phyloP scores from a whole-genome alignment of 1,284 basidiomycete species.

The Pholiota adiposa region DNA sequence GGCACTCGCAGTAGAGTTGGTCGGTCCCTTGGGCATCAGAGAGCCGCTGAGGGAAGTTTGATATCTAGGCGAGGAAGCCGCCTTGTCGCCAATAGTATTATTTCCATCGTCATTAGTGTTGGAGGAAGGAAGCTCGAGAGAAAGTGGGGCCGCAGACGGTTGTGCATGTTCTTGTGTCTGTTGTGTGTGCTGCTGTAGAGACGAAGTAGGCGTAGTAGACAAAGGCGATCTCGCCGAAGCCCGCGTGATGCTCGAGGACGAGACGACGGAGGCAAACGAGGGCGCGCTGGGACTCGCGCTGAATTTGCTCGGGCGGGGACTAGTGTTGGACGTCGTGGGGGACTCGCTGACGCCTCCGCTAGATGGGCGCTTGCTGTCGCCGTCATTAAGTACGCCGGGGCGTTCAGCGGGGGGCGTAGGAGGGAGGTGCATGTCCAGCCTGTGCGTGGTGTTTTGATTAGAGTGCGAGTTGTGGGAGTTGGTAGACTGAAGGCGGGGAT shows the following conservation, averaged over 20 bases:
- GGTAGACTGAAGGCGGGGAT: neutral
- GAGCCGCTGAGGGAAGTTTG: neutral
- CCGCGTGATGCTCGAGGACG: slow-evolving; percentile 11
- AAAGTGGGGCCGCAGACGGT: slow-evolving; percentile 6
- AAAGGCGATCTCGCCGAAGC: slow-evolving; percentile 17
- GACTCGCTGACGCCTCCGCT: slow-evolving; percentile 1
- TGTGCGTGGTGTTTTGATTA: slow-evolving; percentile 17
- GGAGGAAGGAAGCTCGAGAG: slow-evolving; percentile 1
- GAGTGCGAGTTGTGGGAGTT: slow-evolving; percentile 17
- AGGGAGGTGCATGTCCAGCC: slow-evolving; percentile 17
- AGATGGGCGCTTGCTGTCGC: neutral
- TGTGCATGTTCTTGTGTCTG: slow-evolving; percentile 26
- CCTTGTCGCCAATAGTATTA: neutral
- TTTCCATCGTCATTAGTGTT: neutral
- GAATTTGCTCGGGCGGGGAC: slow-evolving; percentile 10
- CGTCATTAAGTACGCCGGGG: neutral
- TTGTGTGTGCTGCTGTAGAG: slow-evolving; percentile 10
- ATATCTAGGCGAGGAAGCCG: slow-evolving; percentile 4
- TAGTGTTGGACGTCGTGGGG: slow-evolving; percentile 5
- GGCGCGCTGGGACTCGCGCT: slow-evolving; percentile 11
- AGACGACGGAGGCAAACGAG: slow-evolving; percentile 25
- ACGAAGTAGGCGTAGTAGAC: slow-evolving; percentile 10
- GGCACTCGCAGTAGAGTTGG: neutral
- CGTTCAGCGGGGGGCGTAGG: slow-evolving; percentile 15
- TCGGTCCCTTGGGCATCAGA: neutral